phyloP scores from a whole-genome alignment of 192 early-diverging fungal species.

The Coemansia sp. region DNA sequence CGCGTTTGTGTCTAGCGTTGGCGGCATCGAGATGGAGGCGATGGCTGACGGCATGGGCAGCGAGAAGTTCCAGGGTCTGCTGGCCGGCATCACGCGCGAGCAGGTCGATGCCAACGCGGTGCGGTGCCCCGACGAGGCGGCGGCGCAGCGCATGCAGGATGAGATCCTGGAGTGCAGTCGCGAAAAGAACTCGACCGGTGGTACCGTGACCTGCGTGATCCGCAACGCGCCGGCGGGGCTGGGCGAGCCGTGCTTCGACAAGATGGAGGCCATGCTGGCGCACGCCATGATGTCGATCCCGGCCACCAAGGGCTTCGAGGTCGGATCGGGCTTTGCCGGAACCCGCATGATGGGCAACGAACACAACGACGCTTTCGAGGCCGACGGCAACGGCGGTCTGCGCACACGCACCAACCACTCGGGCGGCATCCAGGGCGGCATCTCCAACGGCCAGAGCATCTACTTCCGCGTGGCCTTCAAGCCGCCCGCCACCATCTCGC shows the following conservation, averaged over 20 bases:
- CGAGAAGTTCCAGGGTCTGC: constrained; percentile 62
- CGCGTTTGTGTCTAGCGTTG: constrained; percentile 91
- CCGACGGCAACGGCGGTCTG: constrained; percentile 62
- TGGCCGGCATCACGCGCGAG: constrained; percentile 70
- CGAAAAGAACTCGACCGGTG: constrained; percentile 91
- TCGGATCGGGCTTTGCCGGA: constrained; percentile 90
- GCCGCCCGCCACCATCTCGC: constrained; percentile 93
- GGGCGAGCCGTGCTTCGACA: constrained; percentile 98
- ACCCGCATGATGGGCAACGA: constrained; percentile 84
- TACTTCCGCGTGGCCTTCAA: constrained; percentile 99
- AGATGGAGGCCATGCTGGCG: constrained; percentile 92
- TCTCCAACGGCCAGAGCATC: constrained; percentile 93
- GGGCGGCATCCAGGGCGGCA: constrained; percentile 97
- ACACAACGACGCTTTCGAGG: constrained; percentile 91
- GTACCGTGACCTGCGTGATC: constrained; percentile 94
- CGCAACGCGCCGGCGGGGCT: constrained; percentile 88
- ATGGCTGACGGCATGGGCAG: constrained; percentile 36
- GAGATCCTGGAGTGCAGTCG: constrained; percentile 82
- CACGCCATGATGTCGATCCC: constrained; percentile 99
- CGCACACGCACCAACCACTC: constrained; percentile 92
- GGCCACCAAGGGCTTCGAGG: constrained; percentile 98
- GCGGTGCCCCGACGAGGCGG: constrained; percentile 81
- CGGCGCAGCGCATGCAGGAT: constrained; percentile 79
- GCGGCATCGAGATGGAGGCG: constrained; percentile 75
- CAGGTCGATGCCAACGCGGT: constrained; percentile 83